These are phyloP conservation scores for Heliamphora exappendiculata DNA, from an alignment of 148 eudicot genomes.

Conservation along the genomic window DNA sequence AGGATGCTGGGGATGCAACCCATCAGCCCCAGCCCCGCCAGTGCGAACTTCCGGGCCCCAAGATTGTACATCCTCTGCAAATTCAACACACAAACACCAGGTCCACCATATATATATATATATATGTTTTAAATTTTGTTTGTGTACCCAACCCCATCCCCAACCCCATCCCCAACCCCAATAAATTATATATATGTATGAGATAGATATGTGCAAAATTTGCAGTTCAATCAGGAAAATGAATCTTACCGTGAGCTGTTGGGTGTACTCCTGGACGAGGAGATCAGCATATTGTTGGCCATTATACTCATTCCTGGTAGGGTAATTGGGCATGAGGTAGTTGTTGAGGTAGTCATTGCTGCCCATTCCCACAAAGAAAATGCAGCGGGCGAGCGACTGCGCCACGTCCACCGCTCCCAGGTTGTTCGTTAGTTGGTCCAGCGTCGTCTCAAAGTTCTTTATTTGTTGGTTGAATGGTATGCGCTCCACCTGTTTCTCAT, in stretches of 20 bases:
- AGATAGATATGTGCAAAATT: no score
- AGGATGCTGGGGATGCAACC: constrained; percentile 88
- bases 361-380: constrained; percentile 90
- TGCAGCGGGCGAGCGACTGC: constrained; percentile 37
- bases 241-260: constrained; percentile 59
- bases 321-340: constrained; percentile 89
- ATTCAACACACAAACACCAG: no score
- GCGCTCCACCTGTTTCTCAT: constrained; percentile 52
- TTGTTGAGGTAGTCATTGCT: constrained; percentile 97
- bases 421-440: constrained; percentile 44
- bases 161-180: no score
- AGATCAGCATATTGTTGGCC: constrained; percentile 62
- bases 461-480: constrained; percentile 82
- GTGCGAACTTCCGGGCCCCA: constrained; percentile 72
- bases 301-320: constrained; percentile 56
- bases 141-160: no score
- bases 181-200: no score
- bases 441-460: constrained; percentile 58
- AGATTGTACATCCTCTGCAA: constrained; percentile 74
- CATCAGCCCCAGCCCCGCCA: constrained; percentile 77
- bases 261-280: constrained; percentile 51
- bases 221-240: no score
- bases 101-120: no score
- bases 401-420: constrained; percentile 49
- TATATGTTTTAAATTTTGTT: no score